Evolutionary conservation across 208 protist species (phyloP).

Genomic region (Tritrichomonas foetus): DNA sequence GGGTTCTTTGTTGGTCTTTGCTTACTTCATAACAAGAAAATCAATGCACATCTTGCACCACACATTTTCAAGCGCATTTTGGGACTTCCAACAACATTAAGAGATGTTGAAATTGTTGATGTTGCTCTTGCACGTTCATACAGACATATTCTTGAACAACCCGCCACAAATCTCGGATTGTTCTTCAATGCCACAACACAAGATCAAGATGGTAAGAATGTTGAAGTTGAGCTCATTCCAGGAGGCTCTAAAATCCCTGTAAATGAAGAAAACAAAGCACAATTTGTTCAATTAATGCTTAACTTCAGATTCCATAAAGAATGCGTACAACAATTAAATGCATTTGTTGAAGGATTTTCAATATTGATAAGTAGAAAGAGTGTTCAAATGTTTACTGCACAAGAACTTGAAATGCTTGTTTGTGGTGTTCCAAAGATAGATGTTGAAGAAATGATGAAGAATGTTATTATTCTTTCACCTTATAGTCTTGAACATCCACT

Average conservation of each 20-base stretch:
- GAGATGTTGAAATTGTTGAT: background rate
- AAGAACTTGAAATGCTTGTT: background rate
- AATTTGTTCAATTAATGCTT: background rate
- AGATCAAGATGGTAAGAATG: background rate
- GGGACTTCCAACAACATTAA: background rate
- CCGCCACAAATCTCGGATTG: background rate
- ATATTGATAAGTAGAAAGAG: background rate
- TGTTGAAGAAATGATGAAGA: background rate
- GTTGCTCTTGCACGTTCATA: background rate
- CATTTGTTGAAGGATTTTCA: background rate
- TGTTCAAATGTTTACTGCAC: background rate
- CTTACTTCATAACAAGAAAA: background rate
- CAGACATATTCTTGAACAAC: background rate
- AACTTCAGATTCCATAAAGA: background rate
- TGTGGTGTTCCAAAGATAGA: constrained; percentile 3
- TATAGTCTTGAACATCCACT: background rate
- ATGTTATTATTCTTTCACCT: background rate
- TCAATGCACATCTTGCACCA: background rate
- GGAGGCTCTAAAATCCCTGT: background rate
- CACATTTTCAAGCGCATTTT: background rate
- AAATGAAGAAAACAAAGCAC: background rate
- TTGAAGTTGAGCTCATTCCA: background rate
- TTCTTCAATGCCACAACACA: background rate
- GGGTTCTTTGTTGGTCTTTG: background rate
- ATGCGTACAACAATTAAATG: background rate